Percentiles rank a stretch among this genome's conserved stretches.
phyloP scores from a whole-genome alignment of 1,284 basidiomycete species.

The Tetrapyrgos nigripes region DNA sequence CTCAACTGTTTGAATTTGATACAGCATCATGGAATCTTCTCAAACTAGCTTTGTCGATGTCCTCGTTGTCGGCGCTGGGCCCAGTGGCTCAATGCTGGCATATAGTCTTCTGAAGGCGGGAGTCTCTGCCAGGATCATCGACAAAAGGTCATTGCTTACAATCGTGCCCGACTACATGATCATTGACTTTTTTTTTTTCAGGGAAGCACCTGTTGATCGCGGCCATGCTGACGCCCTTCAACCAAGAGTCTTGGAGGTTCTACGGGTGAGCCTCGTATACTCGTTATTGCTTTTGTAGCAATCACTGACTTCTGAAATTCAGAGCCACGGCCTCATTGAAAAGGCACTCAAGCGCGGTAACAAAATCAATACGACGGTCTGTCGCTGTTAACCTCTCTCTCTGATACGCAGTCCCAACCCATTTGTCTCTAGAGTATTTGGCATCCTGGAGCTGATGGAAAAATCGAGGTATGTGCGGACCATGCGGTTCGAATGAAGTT shows the following conservation, averaged over 20 bases:
- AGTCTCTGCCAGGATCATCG: not conserved
- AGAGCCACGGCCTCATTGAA: conserved; percentile 3
- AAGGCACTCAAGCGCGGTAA: not conserved
- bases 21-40: not conserved
- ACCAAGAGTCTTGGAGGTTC: not conserved
- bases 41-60: conserved; percentile 1
- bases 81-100: not conserved
- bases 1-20: not conserved
- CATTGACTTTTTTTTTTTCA: not conserved
- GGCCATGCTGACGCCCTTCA: conserved; percentile 3
- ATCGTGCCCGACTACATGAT: too few species aligned
- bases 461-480: not conserved
- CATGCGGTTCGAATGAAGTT: not conserved
- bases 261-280: not conserved
- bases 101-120: not conserved
- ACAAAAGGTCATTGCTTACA: conserved; percentile 1
- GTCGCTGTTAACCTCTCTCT: not conserved
- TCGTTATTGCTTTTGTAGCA: not conserved
- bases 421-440: not conserved
- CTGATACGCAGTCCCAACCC: not conserved
- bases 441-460: not conserved
- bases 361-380: not conserved
- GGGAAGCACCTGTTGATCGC: not conserved
- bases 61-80: not conserved
- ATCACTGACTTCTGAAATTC: not conserved